Base-by-base conservation (phyloP, 352 stramenopile species). In the Phytophthora foliorum region DNA sequence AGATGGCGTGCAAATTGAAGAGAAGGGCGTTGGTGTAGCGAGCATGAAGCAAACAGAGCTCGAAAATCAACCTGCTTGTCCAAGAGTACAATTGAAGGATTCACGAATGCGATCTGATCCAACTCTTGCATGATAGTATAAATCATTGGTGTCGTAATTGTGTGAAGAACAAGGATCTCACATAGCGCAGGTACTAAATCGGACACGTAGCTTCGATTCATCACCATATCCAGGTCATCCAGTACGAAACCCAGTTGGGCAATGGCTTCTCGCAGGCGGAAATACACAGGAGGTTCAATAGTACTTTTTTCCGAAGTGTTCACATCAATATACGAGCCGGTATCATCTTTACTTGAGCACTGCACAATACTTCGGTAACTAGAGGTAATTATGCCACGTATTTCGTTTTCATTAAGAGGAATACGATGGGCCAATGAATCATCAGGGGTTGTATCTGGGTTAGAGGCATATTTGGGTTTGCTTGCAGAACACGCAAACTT, bases 61-160 rank as follows among this genome's bases (percentile, higher is more conserved):
- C 11, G 50, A 31, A 72, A 36, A 27, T 80, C 56, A 9, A 72
- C 11, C 2, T 42, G 16, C 0, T 67, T 14, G 13, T 69, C 63
- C 0, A 31, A 59, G 22, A 69, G 7, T 0, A 80, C 13, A n/a
- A 57, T 50, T 2, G 51, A 57, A 16, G 68, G 69, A 7, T 65
- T 65, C 19, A 75, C 56, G 22, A 80, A 80, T 17, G 64, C 31
- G 41, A 80, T 63, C 38, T 77, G 68, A 6, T 57, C 45, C 9
- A 76, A 31, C 2, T 62, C 44, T 55, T 66, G 51, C 62, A 79
- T 76, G 17, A 58, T 31, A n/a, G 41, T 63, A 34, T 59, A 77
- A 10, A 77, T 67, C 13, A 58, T 61, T 10, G 46, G 9, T 11
- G 64, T 72, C 9, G 63, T 77, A 21, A 52, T 54, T 19, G 69